A percentile compares a stretch with the other conserved stretches of the same genome.
These are phyloP conservation scores for Fusarium nurragi DNA, from an alignment of 2,329 filamentous ascomycete genomes.

Conservation along the genomic window DNA sequence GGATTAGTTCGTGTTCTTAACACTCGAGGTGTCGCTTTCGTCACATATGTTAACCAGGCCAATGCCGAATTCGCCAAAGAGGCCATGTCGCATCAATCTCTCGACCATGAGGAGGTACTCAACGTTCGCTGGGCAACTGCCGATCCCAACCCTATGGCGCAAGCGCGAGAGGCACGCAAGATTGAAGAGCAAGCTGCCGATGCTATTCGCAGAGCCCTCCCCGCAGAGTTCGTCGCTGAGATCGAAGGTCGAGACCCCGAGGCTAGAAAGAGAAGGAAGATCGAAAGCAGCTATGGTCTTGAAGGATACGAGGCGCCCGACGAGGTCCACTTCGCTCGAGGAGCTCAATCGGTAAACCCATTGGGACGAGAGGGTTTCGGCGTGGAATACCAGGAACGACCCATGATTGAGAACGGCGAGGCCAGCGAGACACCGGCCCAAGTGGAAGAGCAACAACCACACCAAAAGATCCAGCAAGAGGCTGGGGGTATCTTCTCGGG, in stretches of 20 bases:
- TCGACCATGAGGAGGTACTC: conserved; percentile 91
- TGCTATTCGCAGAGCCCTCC: conserved; percentile 86
- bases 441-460: conserved; percentile 52
- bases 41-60: conserved; percentile 91
- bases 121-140: conserved; percentile 98
- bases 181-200: conserved; percentile 98
- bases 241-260: conserved; percentile 91
- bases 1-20: conserved; percentile 78
- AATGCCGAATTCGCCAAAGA: conserved; percentile 93
- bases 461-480: conserved; percentile 51
- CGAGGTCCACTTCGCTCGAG: conserved; percentile 89
- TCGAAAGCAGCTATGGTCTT: conserved; percentile 88
- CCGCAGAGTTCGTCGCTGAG: conserved; percentile 90
- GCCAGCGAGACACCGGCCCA: conserved; percentile 49
- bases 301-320: conserved; percentile 95
- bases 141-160: conserved; percentile 94
- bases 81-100: conserved; percentile 92
- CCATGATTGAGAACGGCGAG: conserved; percentile 68
- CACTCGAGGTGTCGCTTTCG: conserved; percentile 88
- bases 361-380: conserved; percentile 67
- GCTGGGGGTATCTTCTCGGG: conserved; percentile 78
- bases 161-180: conserved; percentile 86
- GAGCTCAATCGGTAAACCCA: conserved; percentile 73
- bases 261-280: conserved; percentile 85
- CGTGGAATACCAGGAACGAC: conserved; percentile 68